Evolutionary conservation across 495 filamentous ascomycete genomes (phyloP), one percentile per base, ranked within the genome.

Genomic region (Penicillium ucsense): DNA sequence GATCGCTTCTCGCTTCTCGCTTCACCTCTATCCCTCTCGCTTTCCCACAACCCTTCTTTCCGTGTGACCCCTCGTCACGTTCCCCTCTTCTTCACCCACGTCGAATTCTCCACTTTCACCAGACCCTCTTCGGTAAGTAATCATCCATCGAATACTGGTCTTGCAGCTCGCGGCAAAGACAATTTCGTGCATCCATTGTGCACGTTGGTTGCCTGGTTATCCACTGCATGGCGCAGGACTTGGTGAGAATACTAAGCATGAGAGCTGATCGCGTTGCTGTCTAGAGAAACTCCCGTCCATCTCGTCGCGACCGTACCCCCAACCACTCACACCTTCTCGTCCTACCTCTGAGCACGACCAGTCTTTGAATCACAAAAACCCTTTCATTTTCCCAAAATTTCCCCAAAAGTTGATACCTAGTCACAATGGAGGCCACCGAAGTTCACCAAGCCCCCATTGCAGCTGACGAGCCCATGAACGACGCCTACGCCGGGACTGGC

Each of bases 401-500:
- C 20, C 20, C 20, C 1, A 20, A 20, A 20, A 20, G 20, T 20
- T 20, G 20, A 20, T 20, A 20, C 20, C 20, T 20, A 20, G 20
- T 20, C 20, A 20, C 20, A 20, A 78, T 78, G 75, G 72, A 74
- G 43, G 38, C 70, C 33, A 61, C 71, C 59, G 71, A 74, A 46
- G 56, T 69, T 54, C 71, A 71, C 62, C 74, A 76, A 36, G 65
- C 64, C 50, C 47, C 62, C 31, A 55, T 43, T 43, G 6, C 60
- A 30, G 58, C 53, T 37, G 71, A 73, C 34, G 67, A 72, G 46
- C 58, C 62, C 49, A 69, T 83, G 55, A 53, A 65, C 42, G 77
- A 82, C 38, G 60, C 71, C 45, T 57, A 76, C 67, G 68, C 64
- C 55, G 67, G 68, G 51, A 57, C 72, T 8, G 80, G 48, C 35